Evolutionary conservation across 2,329 filamentous ascomycete species (phyloP).

Genomic region (Beauveria caledonica): DNA sequence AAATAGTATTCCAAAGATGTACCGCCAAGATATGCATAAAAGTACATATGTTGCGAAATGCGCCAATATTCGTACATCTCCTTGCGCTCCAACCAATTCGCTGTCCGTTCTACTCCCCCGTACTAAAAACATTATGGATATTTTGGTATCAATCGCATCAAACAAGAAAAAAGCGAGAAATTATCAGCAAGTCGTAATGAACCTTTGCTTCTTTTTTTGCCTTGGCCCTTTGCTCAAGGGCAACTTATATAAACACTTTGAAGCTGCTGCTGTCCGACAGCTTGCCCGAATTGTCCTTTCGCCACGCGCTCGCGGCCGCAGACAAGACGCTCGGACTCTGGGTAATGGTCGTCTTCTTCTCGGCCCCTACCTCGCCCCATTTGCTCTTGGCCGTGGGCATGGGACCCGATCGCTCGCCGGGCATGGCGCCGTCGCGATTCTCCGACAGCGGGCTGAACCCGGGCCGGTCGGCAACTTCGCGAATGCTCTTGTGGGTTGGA

Average conservation of each 20-base stretch:
- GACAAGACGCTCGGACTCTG: background rate
- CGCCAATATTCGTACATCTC: background rate
- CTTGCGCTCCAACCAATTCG: background rate
- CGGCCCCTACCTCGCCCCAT: slow-evolving; percentile 16
- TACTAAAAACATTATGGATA: background rate
- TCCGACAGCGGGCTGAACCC: slow-evolving; percentile 31
- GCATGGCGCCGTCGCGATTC: slow-evolving; percentile 17
- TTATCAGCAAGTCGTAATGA: background rate
- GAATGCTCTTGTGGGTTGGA: slow-evolving; percentile 25
- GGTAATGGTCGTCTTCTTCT: slow-evolving; percentile 6
- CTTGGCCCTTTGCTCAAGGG: no score
- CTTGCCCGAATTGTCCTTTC: slow-evolving; percentile 9
- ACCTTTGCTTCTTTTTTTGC: background rate
- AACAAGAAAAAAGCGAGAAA: background rate
- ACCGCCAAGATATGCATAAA: background rate
- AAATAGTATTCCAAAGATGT: background rate
- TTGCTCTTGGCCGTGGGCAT: slow-evolving; percentile 19
- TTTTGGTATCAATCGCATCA: slow-evolving; percentile 8
- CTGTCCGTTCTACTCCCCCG: background rate
- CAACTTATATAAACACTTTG: slow-evolving; percentile 12
- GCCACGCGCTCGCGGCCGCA: slow-evolving; percentile 4
- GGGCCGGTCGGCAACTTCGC: slow-evolving; percentile 25
- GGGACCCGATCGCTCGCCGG: slow-evolving; percentile 17
- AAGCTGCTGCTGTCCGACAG: slow-evolving; percentile 11
- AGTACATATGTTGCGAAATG: background rate